Evolutionary conservation across 129 eudicot species (phyloP), one percentile per base, ranked within the genome.

Genomic region (Flaveria sonorensis): DNA sequence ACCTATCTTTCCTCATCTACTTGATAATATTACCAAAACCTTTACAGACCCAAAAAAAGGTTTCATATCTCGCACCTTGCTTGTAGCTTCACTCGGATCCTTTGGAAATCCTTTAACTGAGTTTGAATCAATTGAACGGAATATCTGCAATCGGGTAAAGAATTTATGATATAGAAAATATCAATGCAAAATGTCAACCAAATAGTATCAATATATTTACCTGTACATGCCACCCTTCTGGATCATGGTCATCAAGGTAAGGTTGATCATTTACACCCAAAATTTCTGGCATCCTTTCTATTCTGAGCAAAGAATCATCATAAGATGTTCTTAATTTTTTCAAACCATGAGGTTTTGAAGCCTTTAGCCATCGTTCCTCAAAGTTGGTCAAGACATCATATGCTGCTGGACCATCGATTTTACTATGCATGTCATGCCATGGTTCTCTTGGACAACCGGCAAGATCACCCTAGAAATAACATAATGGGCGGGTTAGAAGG

Each of bases 361-460:
- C 98, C 79, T 82, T 88, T 32, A 86, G 18, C 98, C 98, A 92
- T 30, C 98, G 82, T 61, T 92, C 96, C 57, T 92, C 90, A 75
- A 92, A 92, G 80, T 92, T 92, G 21, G 83, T 79, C 56, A 92
- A 77, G 36, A 92, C 89, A 80, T 92, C 98, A 64, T 92, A 92
- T 75, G 98, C 98, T 71, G 98, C 98, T 0, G 98, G 98, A 52
- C 98, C 98, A 78, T 92, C 96, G 21, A 92, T 88, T 79, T 87
- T 87, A 74, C 90, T 70, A 82, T 92, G 98, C 89, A 92, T 81
- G 68, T 92, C 98, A 82, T 92, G 98, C 98, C 98, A 92, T 69
- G 98, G 98, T 81, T 92, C 98, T 85, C 96, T 86, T 80, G 98
- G 98, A 85, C 96, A 92, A 59, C 92, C 93, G 40, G 81, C 55